A percentile compares a stretch with the other conserved stretches of the same genome.
These are phyloP conservation scores for Linum lewisii DNA, from an alignment of 345 rosid genomes.

Conservation along the genomic window DNA sequence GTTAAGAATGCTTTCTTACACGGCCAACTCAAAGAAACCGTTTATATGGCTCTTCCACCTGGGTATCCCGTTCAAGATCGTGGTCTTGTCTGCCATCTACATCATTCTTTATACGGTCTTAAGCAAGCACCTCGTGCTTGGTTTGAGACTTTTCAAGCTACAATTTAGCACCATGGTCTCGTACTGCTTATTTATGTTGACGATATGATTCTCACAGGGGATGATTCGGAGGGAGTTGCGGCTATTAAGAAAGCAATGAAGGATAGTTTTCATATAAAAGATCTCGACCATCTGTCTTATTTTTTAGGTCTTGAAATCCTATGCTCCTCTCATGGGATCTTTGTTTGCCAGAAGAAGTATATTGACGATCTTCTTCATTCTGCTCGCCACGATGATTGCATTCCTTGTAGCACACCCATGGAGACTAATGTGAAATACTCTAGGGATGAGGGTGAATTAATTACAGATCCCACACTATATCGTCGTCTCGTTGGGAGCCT, in stretches of 20 bases:
- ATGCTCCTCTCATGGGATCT: not conserved
- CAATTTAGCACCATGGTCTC: too few relatives aligned
- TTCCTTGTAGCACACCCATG: not conserved
- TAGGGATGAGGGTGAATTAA: not conserved
- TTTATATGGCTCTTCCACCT: too few relatives aligned
- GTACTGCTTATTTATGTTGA: too few relatives aligned
- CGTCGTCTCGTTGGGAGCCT: not conserved
- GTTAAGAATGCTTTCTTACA: too few relatives aligned
- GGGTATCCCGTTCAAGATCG: too few relatives aligned
- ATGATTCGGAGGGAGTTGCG: not conserved
- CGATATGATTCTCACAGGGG: not conserved
- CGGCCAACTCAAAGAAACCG: too few relatives aligned
- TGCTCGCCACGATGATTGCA: not conserved
- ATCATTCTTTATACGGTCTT: too few relatives aligned
- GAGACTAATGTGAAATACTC: not conserved
- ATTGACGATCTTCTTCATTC: not conserved
- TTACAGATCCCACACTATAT: not conserved
- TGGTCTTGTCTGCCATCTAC: too few relatives aligned
- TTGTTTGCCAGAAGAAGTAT: too few relatives aligned
- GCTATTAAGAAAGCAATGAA: not conserved
- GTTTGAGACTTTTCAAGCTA: too few relatives aligned
- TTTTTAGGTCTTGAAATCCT: not conserved
- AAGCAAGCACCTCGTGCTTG: too few relatives aligned
- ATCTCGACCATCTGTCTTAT: not conserved
- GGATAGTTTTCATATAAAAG: not conserved